Percentiles rank a stretch among this genome's conserved stretches.
phyloP scores from a whole-genome alignment of 805 yeast species.

The Candida mattraensis region DNA sequence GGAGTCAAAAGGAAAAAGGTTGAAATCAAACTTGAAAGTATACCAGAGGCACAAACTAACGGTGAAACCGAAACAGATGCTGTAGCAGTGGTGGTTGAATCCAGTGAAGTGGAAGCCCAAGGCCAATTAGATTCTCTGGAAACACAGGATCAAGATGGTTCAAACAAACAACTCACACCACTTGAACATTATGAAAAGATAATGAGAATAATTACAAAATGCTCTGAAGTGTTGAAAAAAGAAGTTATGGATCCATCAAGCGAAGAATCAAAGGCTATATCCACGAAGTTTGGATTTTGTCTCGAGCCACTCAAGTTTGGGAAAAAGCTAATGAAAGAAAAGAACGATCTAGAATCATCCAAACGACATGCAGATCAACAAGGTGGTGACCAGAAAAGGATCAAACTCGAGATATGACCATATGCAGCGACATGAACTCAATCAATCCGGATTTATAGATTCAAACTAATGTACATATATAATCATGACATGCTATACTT shows the following conservation, averaged over 20 bases:
- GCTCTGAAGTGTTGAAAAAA: slow-evolving; percentile 46
- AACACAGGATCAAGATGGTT: slow-evolving; percentile 13
- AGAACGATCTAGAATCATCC: slow-evolving; percentile 6
- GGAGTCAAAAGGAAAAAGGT: slow-evolving; percentile 29
- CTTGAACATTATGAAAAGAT: slow-evolving; percentile 43
- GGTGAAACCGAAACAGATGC: no score
- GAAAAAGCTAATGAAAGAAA: slow-evolving; percentile 23
- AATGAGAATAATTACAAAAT: slow-evolving; percentile 45
- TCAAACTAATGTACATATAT: slow-evolving; percentile 1
- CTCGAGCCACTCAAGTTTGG: slow-evolving; percentile 49
- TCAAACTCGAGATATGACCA: slow-evolving; percentile 17
- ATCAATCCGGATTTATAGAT: no score
- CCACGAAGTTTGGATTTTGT: slow-evolving; percentile 62
- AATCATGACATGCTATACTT: not conserved
- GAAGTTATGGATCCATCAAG: slow-evolving; percentile 46
- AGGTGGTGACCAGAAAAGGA: slow-evolving; percentile 22
- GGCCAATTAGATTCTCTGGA: slow-evolving; percentile 1
- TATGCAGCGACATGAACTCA: slow-evolving; percentile 2
- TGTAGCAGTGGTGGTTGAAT: no score
- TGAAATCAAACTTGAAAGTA: slow-evolving; percentile 19
- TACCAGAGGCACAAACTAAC: slow-evolving; percentile 15
- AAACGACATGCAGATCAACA: slow-evolving; percentile 11
- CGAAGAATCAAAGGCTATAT: slow-evolving; percentile 63
- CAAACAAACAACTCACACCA: no score
- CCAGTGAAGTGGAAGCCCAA: no score